Evolutionary conservation across 2,329 filamentous ascomycete genomes (phyloP), one percentile per base, ranked within the genome.

Genomic region (Nothophaeocryptopus gaeumannii): DNA sequence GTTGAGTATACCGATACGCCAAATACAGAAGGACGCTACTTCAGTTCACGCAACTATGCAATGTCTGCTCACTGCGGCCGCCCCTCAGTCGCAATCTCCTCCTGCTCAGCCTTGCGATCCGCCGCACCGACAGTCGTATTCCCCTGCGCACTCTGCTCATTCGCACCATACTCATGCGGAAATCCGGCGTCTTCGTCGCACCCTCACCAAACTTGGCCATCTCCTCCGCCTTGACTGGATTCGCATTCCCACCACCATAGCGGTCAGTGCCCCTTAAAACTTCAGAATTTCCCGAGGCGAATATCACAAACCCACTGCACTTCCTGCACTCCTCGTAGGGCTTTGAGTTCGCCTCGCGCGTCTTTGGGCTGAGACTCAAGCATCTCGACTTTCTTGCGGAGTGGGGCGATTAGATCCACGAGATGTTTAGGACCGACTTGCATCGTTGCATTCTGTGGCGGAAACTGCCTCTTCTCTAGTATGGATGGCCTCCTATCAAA

Each of bases 351-450:
- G 15, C 35, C 40, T 39, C 45, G 30, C 12, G 40, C 36, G 33
- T 40, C 33, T 13, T 33, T 29, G 8, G 45, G 31, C 10, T 44
- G 33, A 9, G 47, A 41, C 45, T 50, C 40, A 10, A 45, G 29
- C 15, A 33, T 33, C 35, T 45, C 34, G 29, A 45, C 39, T 45
- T 50, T 36, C 30, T 50, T 50, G 33, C 34, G 11, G 2, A 50
- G 40, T 34, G 47, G 47, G 30, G 47, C 47, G 41, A 50, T 50
- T 14, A 39, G 20, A 10, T 39, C n/a, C 8, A 47, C 20, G 7
- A 47, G 36, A 39, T 39, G 26, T 9, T 20, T 39, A 32, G 44
- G 44, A 26, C 7, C 20, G 20, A 26, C 20, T 26, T 26, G 20
- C 20, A 26, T 26, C 20, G 20, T 3, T 7, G 20, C 20, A 26